phyloP scores from a whole-genome alignment of 2,329 filamentous ascomycete species.

The Aureobasidium uvarum region DNA sequence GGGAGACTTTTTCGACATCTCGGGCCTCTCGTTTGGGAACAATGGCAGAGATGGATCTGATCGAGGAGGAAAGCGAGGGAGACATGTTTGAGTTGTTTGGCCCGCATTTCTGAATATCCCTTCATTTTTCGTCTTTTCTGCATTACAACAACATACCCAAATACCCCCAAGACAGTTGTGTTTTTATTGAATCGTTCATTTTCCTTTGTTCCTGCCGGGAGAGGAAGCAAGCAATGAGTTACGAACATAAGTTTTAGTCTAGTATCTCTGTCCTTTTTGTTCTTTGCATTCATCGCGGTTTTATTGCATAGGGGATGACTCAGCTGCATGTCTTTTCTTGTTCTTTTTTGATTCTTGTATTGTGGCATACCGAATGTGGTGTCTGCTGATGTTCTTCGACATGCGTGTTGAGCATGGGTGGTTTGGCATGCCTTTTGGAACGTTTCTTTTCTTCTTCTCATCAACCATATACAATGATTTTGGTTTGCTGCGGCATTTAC shows the following conservation, averaged over 20 bases:
- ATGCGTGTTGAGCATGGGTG: background rate
- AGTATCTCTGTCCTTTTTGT: background rate
- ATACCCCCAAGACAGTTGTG: slow-evolving; percentile 11
- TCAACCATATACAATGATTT: background rate
- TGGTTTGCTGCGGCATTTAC: background rate
- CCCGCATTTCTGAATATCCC: background rate
- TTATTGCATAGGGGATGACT: background rate
- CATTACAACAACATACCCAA: slow-evolving; percentile 15
- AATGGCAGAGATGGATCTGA: slow-evolving; percentile 56
- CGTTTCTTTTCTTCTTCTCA: background rate
- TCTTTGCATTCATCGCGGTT: background rate
- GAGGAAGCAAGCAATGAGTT: slow-evolving; percentile 10
- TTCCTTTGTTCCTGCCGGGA: background rate
- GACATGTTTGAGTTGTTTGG: slow-evolving; percentile 35
- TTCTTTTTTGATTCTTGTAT: background rate
- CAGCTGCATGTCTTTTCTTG: background rate
- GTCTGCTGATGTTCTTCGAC: background rate
- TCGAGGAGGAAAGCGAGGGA: slow-evolving; percentile 39
- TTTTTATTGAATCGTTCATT: background rate
- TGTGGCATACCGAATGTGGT: background rate
- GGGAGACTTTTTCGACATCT: slow-evolving; percentile 72
- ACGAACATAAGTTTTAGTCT: slow-evolving; percentile 3
- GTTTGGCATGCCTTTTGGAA: background rate
- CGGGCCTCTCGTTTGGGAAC: slow-evolving; percentile 54
- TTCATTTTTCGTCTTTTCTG: background rate